phyloP scores from a whole-genome alignment of 768 basidiomycete species.

The Psilocybe subaeruginosa region DNA sequence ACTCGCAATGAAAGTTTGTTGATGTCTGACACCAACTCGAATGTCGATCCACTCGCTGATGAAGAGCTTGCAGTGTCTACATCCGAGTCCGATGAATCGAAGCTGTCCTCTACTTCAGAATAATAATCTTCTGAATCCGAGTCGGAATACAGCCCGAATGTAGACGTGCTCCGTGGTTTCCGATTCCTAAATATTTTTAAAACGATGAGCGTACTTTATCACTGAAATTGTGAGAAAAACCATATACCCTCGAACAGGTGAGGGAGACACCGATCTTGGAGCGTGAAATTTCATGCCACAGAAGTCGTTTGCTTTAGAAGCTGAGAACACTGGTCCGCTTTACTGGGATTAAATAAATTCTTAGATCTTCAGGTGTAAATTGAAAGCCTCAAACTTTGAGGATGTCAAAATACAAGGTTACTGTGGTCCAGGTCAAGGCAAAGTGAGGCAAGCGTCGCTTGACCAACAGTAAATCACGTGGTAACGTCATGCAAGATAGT shows the following conservation, averaged over 20 bases:
- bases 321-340: too few species aligned
- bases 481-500: too few species aligned
- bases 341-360: too few species aligned
- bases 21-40: constrained; percentile 18
- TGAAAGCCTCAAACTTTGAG: too few species aligned
- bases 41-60: constrained; percentile 22
- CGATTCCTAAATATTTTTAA: constrained; percentile 7
- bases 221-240: constrained; percentile 4
- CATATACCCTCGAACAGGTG: constrained; percentile 44
- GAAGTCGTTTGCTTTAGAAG: too few species aligned
- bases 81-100: constrained; percentile 39
- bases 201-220: constrained; percentile 5
- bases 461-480: too few species aligned
- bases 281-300: constrained; percentile 54
- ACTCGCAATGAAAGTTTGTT: constrained; percentile 24
- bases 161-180: constrained; percentile 45
- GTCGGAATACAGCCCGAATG: constrained; percentile 58
- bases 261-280: constrained; percentile 54
- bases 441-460: too few species aligned
- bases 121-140: constrained; percentile 39
- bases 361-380: too few species aligned
- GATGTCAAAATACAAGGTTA: too few species aligned
- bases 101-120: constrained; percentile 33
- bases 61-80: constrained; percentile 27
- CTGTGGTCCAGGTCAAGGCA: too few species aligned